Evolutionary conservation across 2,329 filamentous ascomycete species (phyloP).

Genomic region (Cyphellophora attinorum): DNA sequence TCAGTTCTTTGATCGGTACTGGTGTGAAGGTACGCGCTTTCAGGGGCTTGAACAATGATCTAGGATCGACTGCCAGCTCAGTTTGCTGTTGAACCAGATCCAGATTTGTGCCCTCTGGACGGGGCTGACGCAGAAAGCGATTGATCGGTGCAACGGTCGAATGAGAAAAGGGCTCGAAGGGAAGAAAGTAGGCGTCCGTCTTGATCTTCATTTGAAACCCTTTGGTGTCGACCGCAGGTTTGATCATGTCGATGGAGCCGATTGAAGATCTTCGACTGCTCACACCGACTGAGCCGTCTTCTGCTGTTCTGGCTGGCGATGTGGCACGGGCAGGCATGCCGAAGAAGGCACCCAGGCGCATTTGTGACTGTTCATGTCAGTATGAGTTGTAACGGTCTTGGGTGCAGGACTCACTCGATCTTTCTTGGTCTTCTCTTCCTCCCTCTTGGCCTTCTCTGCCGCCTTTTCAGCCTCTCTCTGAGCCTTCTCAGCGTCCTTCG

Average conservation of each 20-base stretch:
- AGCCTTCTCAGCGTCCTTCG: constrained; percentile 28
- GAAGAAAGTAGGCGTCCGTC: too few species aligned
- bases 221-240: constrained; percentile 20
- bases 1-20: constrained; percentile 49
- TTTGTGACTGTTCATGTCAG: constrained; percentile 34
- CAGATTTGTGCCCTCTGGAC: background rate
- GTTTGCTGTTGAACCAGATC: background rate
- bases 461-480: constrained; percentile 23
- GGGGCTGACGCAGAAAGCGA: constrained; percentile 11
- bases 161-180: constrained; percentile 70
- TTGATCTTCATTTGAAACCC: too few species aligned
- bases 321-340: constrained; percentile 26
- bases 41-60: background rate
- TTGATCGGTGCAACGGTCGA: constrained; percentile 56
- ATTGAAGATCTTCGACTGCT: constrained; percentile 18
- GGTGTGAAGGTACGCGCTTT: constrained; percentile 7
- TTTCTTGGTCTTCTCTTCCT: constrained; percentile 28
- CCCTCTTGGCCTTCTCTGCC: constrained; percentile 33
- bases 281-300: constrained; percentile 12
- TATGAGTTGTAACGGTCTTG: constrained; percentile 19
- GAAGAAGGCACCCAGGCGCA: constrained; percentile 42
- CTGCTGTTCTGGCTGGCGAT: constrained; percentile 16
- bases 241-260: constrained; percentile 13
- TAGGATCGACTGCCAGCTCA: background rate
- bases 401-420: too few species aligned